phyloP scores from a whole-genome alignment of 2,329 filamentous ascomycete genomes.

The Metarhizium brunneum region DNA sequence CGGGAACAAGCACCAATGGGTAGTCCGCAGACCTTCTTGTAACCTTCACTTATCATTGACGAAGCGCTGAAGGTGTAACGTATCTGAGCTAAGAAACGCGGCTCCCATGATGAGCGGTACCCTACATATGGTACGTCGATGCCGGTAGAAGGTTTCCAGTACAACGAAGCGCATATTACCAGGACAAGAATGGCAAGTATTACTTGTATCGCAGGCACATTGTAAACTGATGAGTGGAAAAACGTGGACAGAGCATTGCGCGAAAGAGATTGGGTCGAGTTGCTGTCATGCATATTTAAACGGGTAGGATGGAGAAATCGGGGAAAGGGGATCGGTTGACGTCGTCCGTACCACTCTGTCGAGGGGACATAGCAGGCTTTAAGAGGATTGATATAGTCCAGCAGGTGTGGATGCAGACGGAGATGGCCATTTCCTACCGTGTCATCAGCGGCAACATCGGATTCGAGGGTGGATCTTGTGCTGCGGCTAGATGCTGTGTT shows the following conservation, averaged over 20 bases:
- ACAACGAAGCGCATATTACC: background rate
- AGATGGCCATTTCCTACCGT: background rate
- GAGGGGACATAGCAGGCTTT: background rate
- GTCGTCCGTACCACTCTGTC: background rate
- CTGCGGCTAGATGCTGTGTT: background rate
- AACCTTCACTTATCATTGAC: constrained; percentile 6
- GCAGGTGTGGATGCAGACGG: background rate
- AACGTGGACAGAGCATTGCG: background rate
- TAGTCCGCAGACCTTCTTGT: constrained; percentile 1
- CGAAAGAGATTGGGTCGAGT: background rate
- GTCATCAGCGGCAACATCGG: background rate
- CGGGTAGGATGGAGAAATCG: too few species aligned
- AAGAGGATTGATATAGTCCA: background rate
- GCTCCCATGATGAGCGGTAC: constrained; percentile 5
- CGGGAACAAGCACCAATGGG: background rate
- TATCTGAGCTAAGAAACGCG: constrained; percentile 1
- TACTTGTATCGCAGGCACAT: background rate
- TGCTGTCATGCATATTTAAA: background rate
- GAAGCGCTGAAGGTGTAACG: constrained; percentile 4
- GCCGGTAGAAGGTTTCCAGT: background rate
- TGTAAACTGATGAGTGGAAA: background rate
- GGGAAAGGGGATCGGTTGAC: background rate
- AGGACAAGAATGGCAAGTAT: constrained; percentile 1
- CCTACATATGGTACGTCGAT: constrained; percentile 5
- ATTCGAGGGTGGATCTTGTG: background rate